Conservation (phyloP, 257 asterid species). For the Cinchona pubescens region DNA sequence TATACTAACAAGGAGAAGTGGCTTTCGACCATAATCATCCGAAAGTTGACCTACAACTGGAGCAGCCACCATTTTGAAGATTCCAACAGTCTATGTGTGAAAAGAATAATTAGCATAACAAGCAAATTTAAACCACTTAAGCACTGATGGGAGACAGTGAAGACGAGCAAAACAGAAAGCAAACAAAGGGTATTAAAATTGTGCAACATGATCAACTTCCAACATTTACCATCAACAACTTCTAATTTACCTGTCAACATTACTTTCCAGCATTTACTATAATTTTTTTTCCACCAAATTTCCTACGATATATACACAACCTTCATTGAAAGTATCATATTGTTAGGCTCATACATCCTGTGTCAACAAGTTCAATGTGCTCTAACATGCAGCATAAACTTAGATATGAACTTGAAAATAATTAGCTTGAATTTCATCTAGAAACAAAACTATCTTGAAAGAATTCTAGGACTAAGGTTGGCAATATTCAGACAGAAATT, state of each 20-base stretch:
- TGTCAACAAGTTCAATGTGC: slow-evolving; percentile 1
- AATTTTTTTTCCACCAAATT: not conserved
- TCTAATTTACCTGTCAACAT: not conserved
- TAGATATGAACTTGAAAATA: not conserved
- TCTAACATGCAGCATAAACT: not conserved
- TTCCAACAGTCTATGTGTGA: slow-evolving; percentile 63
- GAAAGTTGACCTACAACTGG: slow-evolving; percentile 90
- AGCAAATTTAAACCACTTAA: not conserved
- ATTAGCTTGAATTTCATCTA: not conserved
- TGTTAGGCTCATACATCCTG: not conserved
- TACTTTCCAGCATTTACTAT: no score
- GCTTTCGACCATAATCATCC: slow-evolving; percentile 92
- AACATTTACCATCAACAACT: not conserved
- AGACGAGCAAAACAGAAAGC: not conserved
- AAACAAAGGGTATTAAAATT: not conserved
- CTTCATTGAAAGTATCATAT: not conserved
- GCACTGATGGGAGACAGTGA: not conserved
- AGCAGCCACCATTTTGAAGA: slow-evolving; percentile 82
- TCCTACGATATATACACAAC: not conserved
- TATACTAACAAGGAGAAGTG: slow-evolving; percentile 70
- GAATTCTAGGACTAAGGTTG: not conserved
- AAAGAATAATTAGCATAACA: not conserved
- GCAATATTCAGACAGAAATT: not conserved
- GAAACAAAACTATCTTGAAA: not conserved
- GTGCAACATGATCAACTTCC: not conserved